Evolutionary conservation across 805 yeast species (phyloP).

Genomic region (Starmerella apis): DNA sequence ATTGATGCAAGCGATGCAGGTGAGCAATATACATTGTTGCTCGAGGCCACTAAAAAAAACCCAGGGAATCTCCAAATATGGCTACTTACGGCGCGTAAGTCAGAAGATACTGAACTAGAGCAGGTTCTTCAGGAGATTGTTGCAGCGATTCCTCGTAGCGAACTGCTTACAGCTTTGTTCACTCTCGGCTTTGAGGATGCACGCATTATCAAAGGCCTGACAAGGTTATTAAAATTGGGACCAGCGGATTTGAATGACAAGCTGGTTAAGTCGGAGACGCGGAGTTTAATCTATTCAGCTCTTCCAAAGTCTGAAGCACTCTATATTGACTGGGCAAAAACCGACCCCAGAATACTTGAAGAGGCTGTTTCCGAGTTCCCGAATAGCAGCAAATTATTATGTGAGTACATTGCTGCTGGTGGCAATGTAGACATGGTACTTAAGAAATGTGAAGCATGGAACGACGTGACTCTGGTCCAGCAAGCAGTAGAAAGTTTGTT

Average conservation of each 20-base stretch:
- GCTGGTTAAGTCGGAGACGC: background rate
- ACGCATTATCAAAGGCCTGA: background rate
- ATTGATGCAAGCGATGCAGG: background rate
- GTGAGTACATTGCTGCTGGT: background rate
- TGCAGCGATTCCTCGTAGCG: background rate
- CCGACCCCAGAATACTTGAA: background rate
- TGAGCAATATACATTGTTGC: background rate
- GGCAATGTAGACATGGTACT: background rate
- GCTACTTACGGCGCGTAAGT: background rate
- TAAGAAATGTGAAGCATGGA: background rate
- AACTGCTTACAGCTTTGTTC: background rate
- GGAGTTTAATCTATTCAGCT: background rate
- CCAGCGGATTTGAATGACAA: background rate
- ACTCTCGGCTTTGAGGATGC: background rate
- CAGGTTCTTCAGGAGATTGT: background rate
- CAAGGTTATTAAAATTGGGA: background rate
- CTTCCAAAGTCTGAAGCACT: background rate
- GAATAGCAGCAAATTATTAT: background rate
- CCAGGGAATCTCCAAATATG: conserved; percentile 5
- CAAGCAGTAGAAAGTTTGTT: background rate
- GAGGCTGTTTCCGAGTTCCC: conserved; percentile 8
- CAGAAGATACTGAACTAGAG: background rate
- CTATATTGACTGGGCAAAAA: background rate
- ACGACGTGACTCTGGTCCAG: background rate
- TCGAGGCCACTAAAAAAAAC: background rate